Percentiles rank a stretch among this genome's conserved stretches.
phyloP scores from a whole-genome alignment of 176 grass and related monocot species.

The Zoysia pacifica region DNA sequence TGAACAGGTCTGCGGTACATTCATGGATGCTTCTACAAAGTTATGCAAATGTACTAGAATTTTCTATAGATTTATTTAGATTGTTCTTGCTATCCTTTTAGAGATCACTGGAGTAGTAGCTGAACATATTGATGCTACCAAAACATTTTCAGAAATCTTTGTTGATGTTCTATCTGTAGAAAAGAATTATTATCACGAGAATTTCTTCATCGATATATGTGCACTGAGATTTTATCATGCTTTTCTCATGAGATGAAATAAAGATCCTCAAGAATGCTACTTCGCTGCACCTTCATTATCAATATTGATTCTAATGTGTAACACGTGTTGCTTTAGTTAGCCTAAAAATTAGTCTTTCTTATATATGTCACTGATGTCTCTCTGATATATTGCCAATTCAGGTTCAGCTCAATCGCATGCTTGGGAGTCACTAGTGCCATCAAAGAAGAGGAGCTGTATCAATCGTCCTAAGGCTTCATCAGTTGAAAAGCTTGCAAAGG shows the following conservation, averaged over 20 bases:
- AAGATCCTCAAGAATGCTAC: no score
- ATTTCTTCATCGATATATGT: not conserved
- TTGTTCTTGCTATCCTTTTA: conserved; percentile 3
- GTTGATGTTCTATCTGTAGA: conserved; percentile 28
- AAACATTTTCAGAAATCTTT: conserved; percentile 17
- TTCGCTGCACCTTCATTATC: not conserved
- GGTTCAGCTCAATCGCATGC: conserved; percentile 87
- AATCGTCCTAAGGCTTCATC: conserved; percentile 58
- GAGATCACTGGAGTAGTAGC: not conserved
- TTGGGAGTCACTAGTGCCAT: conserved; percentile 81
- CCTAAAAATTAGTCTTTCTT: conserved; percentile 26
- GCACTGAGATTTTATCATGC: not conserved
- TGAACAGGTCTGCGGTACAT: conserved; percentile 27
- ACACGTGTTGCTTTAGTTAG: not conserved
- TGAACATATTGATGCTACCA: not conserved
- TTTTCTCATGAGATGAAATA: no score
- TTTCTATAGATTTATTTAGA: not conserved
- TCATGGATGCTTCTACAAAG: conserved; percentile 9
- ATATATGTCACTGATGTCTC: conserved; percentile 11
- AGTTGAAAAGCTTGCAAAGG: conserved; percentile 81
- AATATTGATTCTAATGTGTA: not conserved
- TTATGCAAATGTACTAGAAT: conserved; percentile 7
- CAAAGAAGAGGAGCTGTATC: conserved; percentile 72
- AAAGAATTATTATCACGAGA: conserved; percentile 22
- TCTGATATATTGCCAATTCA: conserved; percentile 43